phyloP scores from a whole-genome alignment of 2,329 filamentous ascomycete genomes.

The Aphanoascus verrucosus region DNA sequence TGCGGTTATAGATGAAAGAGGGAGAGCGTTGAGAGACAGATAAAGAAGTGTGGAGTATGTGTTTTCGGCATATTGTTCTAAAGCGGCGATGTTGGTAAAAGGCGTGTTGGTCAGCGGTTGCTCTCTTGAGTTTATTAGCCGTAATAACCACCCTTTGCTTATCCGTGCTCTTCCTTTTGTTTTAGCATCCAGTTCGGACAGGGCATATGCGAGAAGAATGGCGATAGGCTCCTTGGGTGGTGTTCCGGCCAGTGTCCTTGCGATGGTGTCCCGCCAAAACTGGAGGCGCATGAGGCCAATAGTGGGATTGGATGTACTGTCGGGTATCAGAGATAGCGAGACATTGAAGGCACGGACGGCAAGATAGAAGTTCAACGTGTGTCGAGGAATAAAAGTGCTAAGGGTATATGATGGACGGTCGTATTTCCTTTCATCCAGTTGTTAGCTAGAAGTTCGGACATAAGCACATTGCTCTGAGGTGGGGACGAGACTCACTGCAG shows the following conservation, averaged over 20 bases:
- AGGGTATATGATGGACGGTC: conserved; percentile 83
- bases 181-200: conserved; percentile 45
- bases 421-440: conserved; percentile 51
- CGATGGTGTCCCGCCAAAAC: conserved; percentile 84
- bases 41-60: conserved; percentile 93
- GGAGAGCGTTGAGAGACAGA: conserved; percentile 67
- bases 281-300: conserved; percentile 84
- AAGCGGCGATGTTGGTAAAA: conserved; percentile 57
- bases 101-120: conserved; percentile 74
- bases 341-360: conserved; percentile 87
- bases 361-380: conserved; percentile 71
- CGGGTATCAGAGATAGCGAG: conserved; percentile 79
- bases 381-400: conserved; percentile 67
- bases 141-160: conserved; percentile 62
- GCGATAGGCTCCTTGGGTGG: conserved; percentile 89
- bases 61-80: conserved; percentile 87
- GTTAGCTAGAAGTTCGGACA: not conserved
- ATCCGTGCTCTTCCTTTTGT: conserved; percentile 41
- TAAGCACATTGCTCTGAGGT: not conserved
- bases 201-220: conserved; percentile 63
- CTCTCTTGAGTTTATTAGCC: conserved; percentile 71
- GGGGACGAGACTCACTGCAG: conserved; percentile 36
- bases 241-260: conserved; percentile 61
- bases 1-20: conserved; percentile 68
- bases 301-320: conserved; percentile 76